phyloP scores from a whole-genome alignment of 441 rosid genomes.

The Pelargonium fulgidum region DNA sequence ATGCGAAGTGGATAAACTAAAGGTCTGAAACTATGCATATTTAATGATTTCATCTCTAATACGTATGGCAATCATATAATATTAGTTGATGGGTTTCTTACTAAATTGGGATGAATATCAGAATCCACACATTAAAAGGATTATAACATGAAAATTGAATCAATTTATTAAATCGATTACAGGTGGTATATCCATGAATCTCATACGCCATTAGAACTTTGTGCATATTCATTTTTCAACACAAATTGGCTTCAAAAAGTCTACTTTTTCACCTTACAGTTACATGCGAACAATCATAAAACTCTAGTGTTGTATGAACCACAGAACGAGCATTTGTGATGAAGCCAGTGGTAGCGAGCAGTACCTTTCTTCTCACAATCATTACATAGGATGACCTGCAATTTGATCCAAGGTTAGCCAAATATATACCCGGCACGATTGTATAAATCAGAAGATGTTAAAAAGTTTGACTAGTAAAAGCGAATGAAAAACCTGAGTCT shows the following conservation, averaged over 20 bases:
- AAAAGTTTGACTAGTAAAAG: conserved; percentile 9
- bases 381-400: conserved; percentile 65
- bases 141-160: not conserved
- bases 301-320: conserved; percentile 77
- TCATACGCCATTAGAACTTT: not conserved
- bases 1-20: not conserved
- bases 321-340: conserved; percentile 67
- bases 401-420: conserved; percentile 8
- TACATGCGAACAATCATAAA: conserved; percentile 27
- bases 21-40: too few species aligned
- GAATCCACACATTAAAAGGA: not conserved
- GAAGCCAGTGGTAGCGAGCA: conserved; percentile 68
- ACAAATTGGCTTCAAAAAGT: conserved; percentile 2
- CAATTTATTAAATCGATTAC: conserved; percentile 9
- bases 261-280: conserved; percentile 4
- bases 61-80: not conserved
- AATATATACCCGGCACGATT: not conserved
- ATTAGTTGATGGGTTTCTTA: not conserved
- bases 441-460: not conserved
- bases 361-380: conserved; percentile 76
- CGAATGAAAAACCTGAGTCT: conserved; percentile 54
- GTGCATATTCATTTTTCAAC: conserved; percentile 9
- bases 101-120: not conserved
- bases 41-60: too few species aligned
- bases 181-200: conserved; percentile 9